Evolutionary conservation across 1,139 yeast genomes (phyloP).

Genomic region (Lodderomyces elongisporus): DNA sequence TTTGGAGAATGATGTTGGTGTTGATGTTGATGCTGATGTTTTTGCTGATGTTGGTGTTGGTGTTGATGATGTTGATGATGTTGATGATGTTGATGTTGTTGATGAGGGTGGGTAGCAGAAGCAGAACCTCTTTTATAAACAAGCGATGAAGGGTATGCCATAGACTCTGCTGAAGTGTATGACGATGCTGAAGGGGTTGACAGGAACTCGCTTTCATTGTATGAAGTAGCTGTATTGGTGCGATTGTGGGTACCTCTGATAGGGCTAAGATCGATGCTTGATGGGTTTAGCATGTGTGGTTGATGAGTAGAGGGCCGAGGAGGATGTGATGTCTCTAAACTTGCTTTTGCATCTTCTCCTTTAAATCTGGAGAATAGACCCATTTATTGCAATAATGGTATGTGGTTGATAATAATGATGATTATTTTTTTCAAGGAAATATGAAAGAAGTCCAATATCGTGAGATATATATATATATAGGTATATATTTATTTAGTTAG

Average conservation of each 20-base stretch:
- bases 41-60: conserved; percentile 1
- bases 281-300: background rate
- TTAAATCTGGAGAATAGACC: conserved; percentile 1
- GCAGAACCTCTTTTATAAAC: background rate
- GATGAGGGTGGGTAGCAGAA: background rate
- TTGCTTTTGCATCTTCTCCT: background rate
- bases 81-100: background rate
- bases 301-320: no score
- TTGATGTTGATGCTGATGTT: background rate
- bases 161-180: conserved; percentile 24
- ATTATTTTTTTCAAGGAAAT: no score
- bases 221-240: conserved; percentile 13
- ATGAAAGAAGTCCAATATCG: no score
- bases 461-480: no score
- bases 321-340: background rate
- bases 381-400: no score
- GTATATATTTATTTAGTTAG: no score
- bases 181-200: conserved; percentile 30
- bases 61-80: background rate
- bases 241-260: conserved; percentile 9
- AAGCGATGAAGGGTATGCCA: conserved; percentile 10
- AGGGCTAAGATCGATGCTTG: conserved; percentile 1
- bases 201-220: conserved; percentile 31
- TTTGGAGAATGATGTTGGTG: conserved; percentile 5
- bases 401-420: no score